Evolutionary conservation across 441 rosid species (phyloP), one percentile per base, ranked within the genome.

Genomic region (Arabidopsis hybrid): DNA sequence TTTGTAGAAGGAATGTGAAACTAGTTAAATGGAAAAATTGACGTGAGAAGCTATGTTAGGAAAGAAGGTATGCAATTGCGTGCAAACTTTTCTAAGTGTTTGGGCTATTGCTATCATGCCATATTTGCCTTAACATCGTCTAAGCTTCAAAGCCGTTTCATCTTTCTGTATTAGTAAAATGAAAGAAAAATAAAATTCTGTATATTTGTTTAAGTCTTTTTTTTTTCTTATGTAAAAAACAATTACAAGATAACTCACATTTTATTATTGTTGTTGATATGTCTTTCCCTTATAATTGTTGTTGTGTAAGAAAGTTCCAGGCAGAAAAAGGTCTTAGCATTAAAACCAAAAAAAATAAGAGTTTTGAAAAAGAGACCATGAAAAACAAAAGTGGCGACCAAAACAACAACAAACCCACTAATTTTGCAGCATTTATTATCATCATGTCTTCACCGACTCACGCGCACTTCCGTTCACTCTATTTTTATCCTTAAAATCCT

Each of bases 381-480:
- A 11, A 35, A 52, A 61, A 10, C 3, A 17, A 42, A 46, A 31
- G 38, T 10, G 50, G 45, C 26, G 26, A 21, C 26, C 26, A 21
- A 21, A 21, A 21, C 26, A 42, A 77, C 61, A 64, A 70, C 75
- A 76, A 65, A 71, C 68, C 57, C 72, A 77, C 72, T 71, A 57
- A 59, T 71, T 64, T 59, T 51, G 76, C 80, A 58, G 68, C 76
- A 49, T 57, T 76, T 57, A 56, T 17, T 14, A 55, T 29, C 38
- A 55, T 52, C 64, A 55, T 60, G 60, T 14, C 52, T 62, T 60
- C 14, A 61, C 75, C 75, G 42, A 76, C 79, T 63, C 71, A 14
- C 65, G 42, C 79, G 71, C 79, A 56, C 61, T 70, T 70, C 67
- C 80, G 71, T 71, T 70, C 75, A 76, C 80, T 70, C 76, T 18